A percentile compares a stretch with the other conserved stretches of the same genome.
phyloP scores from a whole-genome alignment of 2,329 filamentous ascomycete species.

The Fusarium staphyleae region DNA sequence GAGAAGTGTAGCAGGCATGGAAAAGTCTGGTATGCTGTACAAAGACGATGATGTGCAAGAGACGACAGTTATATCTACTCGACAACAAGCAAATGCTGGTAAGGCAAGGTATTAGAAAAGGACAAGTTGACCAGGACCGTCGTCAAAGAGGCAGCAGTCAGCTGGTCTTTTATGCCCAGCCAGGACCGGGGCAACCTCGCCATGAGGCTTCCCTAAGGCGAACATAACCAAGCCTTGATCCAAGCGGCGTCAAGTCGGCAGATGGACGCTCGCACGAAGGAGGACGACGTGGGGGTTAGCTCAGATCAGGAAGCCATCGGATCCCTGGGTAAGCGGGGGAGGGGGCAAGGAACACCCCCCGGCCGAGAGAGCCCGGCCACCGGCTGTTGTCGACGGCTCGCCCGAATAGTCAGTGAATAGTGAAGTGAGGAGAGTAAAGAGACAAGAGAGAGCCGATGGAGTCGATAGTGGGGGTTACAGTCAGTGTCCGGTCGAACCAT shows the following conservation, averaged over 20 bases:
- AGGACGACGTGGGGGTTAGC: slow-evolving; percentile 36
- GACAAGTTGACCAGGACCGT: slow-evolving; percentile 7
- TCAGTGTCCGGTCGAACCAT: background rate
- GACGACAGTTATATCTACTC: background rate
- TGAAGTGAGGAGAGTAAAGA: slow-evolving; percentile 11
- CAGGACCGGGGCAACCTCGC: slow-evolving; percentile 25
- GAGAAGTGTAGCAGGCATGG: slow-evolving; percentile 39
- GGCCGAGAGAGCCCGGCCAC: slow-evolving; percentile 39
- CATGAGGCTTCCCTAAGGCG: slow-evolving; percentile 34
- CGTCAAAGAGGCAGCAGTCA: slow-evolving; percentile 26
- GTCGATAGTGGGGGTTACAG: slow-evolving; percentile 13
- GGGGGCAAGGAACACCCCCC: slow-evolving; percentile 19
- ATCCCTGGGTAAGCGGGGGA: slow-evolving; percentile 20
- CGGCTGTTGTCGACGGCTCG: slow-evolving; percentile 14
- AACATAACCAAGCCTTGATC: slow-evolving; percentile 12
- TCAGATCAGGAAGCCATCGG: slow-evolving; percentile 17
- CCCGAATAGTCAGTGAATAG: background rate
- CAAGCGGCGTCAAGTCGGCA: slow-evolving; percentile 27
- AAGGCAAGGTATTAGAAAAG: slow-evolving; percentile 6
- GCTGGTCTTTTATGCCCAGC: slow-evolving; percentile 39
- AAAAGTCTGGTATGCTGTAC: background rate
- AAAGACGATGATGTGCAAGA: too few species aligned
- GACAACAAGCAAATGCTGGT: slow-evolving; percentile 20
- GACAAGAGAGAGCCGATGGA: slow-evolving; percentile 6
- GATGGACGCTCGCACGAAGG: slow-evolving; percentile 24